phyloP scores from a whole-genome alignment of 73 alveolate genomes.

The Blepharisma stoltei region DNA sequence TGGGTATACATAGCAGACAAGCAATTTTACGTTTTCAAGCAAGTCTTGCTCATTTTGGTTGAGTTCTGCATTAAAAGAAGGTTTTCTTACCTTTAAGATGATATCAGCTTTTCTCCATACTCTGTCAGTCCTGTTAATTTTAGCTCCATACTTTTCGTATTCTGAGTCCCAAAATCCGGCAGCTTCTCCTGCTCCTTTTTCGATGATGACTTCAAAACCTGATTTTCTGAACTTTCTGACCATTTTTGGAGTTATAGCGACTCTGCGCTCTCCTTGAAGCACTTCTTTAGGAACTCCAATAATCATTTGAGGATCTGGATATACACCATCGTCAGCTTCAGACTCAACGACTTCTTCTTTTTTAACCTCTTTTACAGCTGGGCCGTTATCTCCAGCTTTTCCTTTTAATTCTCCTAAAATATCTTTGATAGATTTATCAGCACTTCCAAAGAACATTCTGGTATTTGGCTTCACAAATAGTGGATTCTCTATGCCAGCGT shows the following conservation, averaged over 20 bases:
- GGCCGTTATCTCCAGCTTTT: conserved; percentile 25
- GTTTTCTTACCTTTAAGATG: conserved; percentile 39
- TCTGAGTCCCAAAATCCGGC: conserved; percentile 53
- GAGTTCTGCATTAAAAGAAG: not conserved
- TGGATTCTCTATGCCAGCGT: conserved; percentile 59
- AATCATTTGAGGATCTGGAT: conserved; percentile 24
- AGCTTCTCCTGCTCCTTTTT: conserved; percentile 48
- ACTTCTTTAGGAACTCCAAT: conserved; percentile 42
- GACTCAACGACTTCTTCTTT: conserved; percentile 7
- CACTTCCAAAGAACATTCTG: conserved; percentile 52
- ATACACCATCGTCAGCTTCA: conserved; percentile 10
- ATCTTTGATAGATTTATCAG: conserved; percentile 34
- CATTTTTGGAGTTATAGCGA: conserved; percentile 36
- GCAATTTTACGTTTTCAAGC: not conserved
- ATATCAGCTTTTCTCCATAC: conserved; percentile 30
- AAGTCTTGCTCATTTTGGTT: conserved; percentile 18
- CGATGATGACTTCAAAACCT: conserved; percentile 41
- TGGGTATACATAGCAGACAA: conserved; percentile 37
- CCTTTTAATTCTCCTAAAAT: conserved; percentile 28
- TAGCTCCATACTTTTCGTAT: conserved; percentile 48
- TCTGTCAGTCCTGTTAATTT: conserved; percentile 17
- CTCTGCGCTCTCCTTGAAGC: conserved; percentile 30
- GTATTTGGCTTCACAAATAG: conserved; percentile 53
- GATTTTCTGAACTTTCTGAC: conserved; percentile 16
- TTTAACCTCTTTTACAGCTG: not conserved